phyloP scores from a whole-genome alignment of 2,329 filamentous ascomycete species.

The Fusarium floridanum region DNA sequence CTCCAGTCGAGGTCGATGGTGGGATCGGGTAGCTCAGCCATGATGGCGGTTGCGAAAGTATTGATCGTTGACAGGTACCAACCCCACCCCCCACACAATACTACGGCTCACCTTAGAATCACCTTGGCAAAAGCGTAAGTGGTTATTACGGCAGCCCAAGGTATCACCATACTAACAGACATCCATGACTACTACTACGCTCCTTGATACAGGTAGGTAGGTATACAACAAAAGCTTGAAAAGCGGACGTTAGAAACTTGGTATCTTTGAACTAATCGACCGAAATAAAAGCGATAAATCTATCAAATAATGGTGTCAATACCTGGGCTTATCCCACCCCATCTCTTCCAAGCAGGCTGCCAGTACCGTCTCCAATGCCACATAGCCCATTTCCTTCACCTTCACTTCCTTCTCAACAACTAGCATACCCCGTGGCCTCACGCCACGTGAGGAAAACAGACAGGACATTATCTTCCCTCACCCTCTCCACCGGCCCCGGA shows the following conservation, averaged over 20 bases:
- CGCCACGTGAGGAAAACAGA: background rate
- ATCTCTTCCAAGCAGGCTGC: background rate
- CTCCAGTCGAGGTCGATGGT: no score
- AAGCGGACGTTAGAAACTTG: background rate
- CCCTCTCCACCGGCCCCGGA: background rate
- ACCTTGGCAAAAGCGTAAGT: background rate
- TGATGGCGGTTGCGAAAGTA: no score
- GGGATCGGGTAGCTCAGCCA: no score
- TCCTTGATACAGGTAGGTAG: background rate
- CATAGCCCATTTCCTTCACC: background rate
- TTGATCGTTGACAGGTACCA: no score
- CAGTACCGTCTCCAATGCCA: background rate
- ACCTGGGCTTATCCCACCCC: background rate
- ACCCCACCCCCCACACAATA: conserved; percentile 2
- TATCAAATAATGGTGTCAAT: background rate
- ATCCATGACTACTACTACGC: no score
- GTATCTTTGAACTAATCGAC: background rate
- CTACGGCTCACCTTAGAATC: background rate
- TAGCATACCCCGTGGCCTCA: background rate
- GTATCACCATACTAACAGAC: no score
- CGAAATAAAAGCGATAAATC: background rate
- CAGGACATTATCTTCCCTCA: background rate
- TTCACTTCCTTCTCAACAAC: background rate
- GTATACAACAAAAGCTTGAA: background rate
- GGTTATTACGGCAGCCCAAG: background rate